These are phyloP conservation scores for Sporothrix brunneoviolacea DNA, from an alignment of 2,329 filamentous ascomycete species.

Conservation along the genomic window DNA sequence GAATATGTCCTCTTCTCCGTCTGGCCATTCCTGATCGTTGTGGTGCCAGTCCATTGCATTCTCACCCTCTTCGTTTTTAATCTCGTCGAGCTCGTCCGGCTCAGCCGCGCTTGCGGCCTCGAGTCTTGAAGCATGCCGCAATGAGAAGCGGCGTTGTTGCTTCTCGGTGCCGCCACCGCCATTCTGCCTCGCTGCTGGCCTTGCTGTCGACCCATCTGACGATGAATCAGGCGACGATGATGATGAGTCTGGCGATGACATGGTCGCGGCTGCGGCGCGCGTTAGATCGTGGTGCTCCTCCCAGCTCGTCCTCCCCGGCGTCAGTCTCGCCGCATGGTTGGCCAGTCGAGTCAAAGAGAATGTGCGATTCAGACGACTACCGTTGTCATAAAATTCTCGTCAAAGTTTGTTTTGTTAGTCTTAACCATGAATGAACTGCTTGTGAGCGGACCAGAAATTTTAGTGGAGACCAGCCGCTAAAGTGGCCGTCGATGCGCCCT, in stretches of 20 bases:
- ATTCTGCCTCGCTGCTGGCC: neutral
- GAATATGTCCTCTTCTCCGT: neutral
- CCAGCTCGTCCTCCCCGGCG: neutral
- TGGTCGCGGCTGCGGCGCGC: neutral
- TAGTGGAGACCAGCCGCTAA: constrained; percentile 3
- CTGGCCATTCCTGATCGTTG: constrained; percentile 2
- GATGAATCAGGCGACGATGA: neutral
- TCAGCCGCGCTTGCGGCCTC: neutral
- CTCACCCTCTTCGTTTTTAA: neutral
- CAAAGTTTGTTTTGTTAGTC: neutral
- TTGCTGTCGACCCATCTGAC: neutral
- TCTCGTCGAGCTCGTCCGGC: neutral
- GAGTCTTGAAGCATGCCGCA: neutral
- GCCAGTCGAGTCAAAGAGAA: no score
- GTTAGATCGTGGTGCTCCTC: neutral
- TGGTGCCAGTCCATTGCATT: neutral
- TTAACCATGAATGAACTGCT: no score
- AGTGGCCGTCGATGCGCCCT: neutral
- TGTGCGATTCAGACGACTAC: no score
- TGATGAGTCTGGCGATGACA: constrained; percentile 3
- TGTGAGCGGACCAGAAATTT: no score
- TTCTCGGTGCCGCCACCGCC: neutral
- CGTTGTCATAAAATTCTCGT: no score
- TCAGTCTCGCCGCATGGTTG: neutral
- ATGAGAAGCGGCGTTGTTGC: neutral